These are phyloP conservation scores for Microdochium trichocladiopsis DNA, from an alignment of 2,329 filamentous ascomycete genomes.

Conservation along the genomic window DNA sequence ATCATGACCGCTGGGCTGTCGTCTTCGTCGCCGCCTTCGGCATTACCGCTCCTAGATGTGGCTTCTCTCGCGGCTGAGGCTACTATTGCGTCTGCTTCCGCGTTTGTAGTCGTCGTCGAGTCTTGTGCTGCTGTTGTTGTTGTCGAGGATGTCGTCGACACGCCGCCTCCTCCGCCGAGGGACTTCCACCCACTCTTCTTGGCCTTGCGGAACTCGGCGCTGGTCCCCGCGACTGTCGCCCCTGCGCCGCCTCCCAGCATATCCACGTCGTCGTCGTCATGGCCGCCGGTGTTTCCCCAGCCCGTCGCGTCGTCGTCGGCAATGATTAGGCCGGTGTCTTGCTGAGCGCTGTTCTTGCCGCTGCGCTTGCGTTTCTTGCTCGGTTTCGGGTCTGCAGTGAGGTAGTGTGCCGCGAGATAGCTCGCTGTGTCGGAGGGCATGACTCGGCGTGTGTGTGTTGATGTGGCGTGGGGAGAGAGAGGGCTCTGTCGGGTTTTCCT, in stretches of 20 bases:
- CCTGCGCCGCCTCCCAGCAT: constrained; percentile 24
- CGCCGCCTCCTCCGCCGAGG: constrained; percentile 45
- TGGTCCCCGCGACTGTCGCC: constrained; percentile 40
- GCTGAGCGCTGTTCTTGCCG: constrained; percentile 25
- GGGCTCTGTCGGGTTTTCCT: too few relatives aligned
- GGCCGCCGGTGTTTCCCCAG: constrained; percentile 35
- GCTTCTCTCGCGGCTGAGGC: constrained; percentile 64
- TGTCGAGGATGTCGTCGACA: constrained; percentile 16
- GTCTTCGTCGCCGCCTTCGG: constrained; percentile 41
- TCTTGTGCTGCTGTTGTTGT: constrained; percentile 10
- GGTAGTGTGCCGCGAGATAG: constrained; percentile 89
- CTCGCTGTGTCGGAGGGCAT: constrained; percentile 62
- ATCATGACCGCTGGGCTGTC: constrained; percentile 50
- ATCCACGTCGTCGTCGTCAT: constrained; percentile 44
- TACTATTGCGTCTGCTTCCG: constrained; percentile 73
- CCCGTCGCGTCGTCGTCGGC: constrained; percentile 55
- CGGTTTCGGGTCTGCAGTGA: constrained; percentile 51
- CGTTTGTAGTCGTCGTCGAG: constrained; percentile 45
- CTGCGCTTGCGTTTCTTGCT: constrained; percentile 61
- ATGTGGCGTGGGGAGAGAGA: neutral
- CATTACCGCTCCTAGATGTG: constrained; percentile 41
- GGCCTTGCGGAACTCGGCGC: constrained; percentile 61
- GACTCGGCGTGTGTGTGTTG: neutral
- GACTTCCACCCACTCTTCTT: constrained; percentile 80
- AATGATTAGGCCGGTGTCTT: constrained; percentile 49